Base-by-base conservation (phyloP, 108 stramenopile species). In the Pelagomonas calceolata region DNA sequence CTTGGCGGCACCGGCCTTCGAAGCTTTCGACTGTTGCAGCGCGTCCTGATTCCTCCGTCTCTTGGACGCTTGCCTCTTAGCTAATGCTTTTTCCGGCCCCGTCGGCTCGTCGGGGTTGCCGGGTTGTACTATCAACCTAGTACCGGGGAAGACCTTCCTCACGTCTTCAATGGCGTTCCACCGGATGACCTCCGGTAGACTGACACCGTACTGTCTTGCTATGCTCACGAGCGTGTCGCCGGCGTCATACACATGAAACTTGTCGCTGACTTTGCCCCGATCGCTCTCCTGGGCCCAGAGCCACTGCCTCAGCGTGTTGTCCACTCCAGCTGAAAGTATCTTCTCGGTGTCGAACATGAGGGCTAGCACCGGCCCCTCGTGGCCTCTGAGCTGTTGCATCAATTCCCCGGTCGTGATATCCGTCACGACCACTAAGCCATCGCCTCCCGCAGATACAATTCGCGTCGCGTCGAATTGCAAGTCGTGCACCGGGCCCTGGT, bases 401-500 rank as follows among this genome's bases (percentile, higher is more conserved):
- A 82, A 36, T 32, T 77, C 75, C 0, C 89, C 87, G 39, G 81
- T 85, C n/a, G 82, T 84, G 31, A 86, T 76, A 36, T 89, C 89
- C 36, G 79, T 84, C 36, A 89, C 73, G 32, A 73, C 65, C 30
- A 89, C 74, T 0, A 64, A 66, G 34, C 51, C 73, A 45, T 89
- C 89, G 15, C 65, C 68, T 16, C 89, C 86, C 68, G 83, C 80
- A 12, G 71, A 76, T 36, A 89, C 87, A 67, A 85, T 84, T 65
- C 82, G 82, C 60, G 72, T 73, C 12, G 80, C 72, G 75, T 83
- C 78, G 43, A 83, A 80, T 68, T 89, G 89, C 0, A 89, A 70
- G 30, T 80, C 73, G 0, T 66, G 66, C 16, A 86, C 79, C 0
- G 85, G 74, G 30, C 86, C 84, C 14, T 70, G 29, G 71, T 89